These are phyloP conservation scores for Atkinsonella hypoxylon DNA, from an alignment of 2,329 filamentous ascomycete species.

Conservation along the genomic window DNA sequence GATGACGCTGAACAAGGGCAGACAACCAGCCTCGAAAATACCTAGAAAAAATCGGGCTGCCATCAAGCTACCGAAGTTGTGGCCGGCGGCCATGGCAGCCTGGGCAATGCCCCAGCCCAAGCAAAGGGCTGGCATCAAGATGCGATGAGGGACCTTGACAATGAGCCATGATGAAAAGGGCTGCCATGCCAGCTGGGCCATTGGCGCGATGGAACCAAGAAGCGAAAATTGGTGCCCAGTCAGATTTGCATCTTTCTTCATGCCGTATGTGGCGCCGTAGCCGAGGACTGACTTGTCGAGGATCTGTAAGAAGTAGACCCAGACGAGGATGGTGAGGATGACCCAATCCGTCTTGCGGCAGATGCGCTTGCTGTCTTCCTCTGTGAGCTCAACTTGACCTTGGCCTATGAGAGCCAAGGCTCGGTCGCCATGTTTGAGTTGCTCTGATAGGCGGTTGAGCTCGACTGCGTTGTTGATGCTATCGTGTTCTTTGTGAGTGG, in stretches of 20 bases:
- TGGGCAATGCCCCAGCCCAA: conserved; percentile 33
- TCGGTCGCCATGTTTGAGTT: conserved; percentile 1
- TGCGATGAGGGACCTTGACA: conserved; percentile 46
- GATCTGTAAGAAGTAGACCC: conserved; percentile 48
- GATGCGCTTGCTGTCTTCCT: conserved; percentile 29
- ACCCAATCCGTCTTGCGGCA: conserved; percentile 47
- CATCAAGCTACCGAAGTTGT: conserved; percentile 35
- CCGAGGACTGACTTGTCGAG: conserved; percentile 48
- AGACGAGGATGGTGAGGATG: conserved; percentile 42
- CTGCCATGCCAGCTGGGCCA: conserved; percentile 49
- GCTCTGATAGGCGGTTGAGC: not conserved
- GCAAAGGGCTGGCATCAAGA: conserved; percentile 40
- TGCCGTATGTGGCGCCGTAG: conserved; percentile 44
- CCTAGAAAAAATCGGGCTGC: conserved; percentile 35
- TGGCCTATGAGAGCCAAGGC: conserved; percentile 2
- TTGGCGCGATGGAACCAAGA: conserved; percentile 43
- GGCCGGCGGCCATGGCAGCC: conserved; percentile 33
- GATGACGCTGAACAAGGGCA: conserved; percentile 34
- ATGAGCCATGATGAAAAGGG: conserved; percentile 48
- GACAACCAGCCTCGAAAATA: conserved; percentile 39
- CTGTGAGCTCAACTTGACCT: conserved; percentile 8
- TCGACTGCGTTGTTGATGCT: not conserved
- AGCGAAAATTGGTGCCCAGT: conserved; percentile 44
- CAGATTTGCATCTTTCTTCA: conserved; percentile 36
- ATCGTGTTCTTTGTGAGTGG: conserved; percentile 8